Evolutionary conservation across 2,329 filamentous ascomycete species (phyloP).

Genomic region (Diaporthe destruens): DNA sequence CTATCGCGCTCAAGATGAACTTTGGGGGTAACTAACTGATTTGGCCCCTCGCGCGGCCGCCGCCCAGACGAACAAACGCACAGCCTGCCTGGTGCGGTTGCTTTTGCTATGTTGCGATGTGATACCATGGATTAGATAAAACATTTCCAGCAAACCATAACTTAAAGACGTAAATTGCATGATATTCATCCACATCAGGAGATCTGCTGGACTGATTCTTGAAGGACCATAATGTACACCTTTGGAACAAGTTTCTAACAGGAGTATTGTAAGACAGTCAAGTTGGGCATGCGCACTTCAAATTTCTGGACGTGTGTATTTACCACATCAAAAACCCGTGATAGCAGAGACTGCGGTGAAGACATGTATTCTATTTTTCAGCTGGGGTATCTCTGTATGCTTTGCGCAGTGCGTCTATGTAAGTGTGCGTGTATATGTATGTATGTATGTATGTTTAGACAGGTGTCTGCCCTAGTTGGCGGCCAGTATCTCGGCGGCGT

Average conservation of each 20-base stretch:
- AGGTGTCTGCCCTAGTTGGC: conserved; percentile 59
- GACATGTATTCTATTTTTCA: conserved; percentile 31
- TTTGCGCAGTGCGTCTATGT: neutral
- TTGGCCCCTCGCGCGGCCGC: neutral
- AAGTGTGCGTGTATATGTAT: neutral
- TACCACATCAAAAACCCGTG: neutral
- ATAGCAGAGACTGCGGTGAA: neutral
- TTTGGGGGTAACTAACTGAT: conserved; percentile 68
- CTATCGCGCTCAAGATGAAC: conserved; percentile 94
- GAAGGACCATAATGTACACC: neutral
- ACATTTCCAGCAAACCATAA: neutral
- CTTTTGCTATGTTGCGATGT: neutral
- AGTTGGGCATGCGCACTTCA: no score
- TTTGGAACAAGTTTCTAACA: no score
- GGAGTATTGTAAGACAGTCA: no score
- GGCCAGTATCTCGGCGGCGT: conserved; percentile 69
- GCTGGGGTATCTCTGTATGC: conserved; percentile 39
- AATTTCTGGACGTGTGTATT: no score
- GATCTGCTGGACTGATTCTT: no score
- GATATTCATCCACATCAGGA: neutral
- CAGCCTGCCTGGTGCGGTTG: neutral
- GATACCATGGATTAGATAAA: conserved; percentile 5
- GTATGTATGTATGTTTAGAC: neutral
- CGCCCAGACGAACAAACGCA: neutral
- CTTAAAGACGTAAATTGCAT: neutral